phyloP scores from a whole-genome alignment of 169 alveolate species.

The Theileria annulata region DNA sequence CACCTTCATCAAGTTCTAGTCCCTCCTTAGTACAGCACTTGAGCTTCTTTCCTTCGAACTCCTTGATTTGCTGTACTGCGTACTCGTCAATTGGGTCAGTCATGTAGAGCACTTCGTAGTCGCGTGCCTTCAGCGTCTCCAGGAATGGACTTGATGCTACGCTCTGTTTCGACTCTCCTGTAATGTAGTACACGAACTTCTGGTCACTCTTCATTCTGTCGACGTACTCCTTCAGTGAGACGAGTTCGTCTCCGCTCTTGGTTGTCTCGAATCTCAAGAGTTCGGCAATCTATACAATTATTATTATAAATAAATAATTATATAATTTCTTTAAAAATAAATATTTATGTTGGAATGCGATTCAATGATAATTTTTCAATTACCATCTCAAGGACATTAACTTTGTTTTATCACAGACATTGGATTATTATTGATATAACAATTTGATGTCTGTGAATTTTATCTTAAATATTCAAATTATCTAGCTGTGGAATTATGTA shows the following conservation, averaged over 20 bases:
- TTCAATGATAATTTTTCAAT: conserved; percentile 10
- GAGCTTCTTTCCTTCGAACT: conserved; percentile 97
- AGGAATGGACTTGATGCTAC: conserved; percentile 98
- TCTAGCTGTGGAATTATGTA: too few species aligned
- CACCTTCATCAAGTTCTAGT: conserved; percentile 91
- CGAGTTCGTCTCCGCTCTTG: conserved; percentile 97
- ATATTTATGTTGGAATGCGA: conserved; percentile 30
- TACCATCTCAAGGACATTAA: conserved; percentile 68
- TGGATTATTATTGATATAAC: neutral
- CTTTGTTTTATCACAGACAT: conserved; percentile 32
- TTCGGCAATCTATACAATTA: conserved; percentile 87
- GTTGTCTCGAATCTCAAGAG: conserved; percentile 96
- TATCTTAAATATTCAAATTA: too few species aligned
- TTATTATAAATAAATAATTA: neutral
- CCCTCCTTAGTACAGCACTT: conserved; percentile 98
- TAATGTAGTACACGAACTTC: conserved; percentile 98
- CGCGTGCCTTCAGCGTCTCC: conserved; percentile 95
- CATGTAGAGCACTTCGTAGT: conserved; percentile 96
- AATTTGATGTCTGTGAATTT: neutral
- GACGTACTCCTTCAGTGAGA: conserved; percentile 96
- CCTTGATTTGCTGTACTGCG: conserved; percentile 97
- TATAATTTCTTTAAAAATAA: too few species aligned
- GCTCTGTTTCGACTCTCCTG: conserved; percentile 97
- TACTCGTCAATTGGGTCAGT: conserved; percentile 99
- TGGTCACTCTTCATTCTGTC: conserved; percentile 99